These are phyloP conservation scores for Bipolaris sorokiniana DNA, from an alignment of 2,329 filamentous ascomycete genomes.

Conservation along the genomic window DNA sequence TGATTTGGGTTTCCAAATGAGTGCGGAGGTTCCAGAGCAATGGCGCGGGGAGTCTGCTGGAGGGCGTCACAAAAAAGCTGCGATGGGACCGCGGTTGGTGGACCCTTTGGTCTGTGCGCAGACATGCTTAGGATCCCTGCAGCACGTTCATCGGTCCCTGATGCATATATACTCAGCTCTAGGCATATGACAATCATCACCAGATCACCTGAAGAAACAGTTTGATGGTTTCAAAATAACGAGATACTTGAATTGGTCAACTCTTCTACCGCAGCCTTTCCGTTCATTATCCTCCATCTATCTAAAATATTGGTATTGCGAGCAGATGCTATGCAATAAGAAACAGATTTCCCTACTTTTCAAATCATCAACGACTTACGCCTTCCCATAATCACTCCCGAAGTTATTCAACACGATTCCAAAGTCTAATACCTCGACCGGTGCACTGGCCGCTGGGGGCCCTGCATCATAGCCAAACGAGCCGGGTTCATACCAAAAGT, in stretches of 20 bases:
- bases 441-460: slow-evolving; percentile 21
- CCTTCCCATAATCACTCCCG: not conserved
- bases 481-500: slow-evolving; percentile 48
- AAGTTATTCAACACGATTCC: not conserved
- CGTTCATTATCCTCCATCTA: not conserved
- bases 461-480: slow-evolving; percentile 46
- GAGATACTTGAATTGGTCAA: no score
- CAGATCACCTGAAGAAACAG: no score
- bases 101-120: slow-evolving; percentile 17
- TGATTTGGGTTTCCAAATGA: not conserved
- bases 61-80: slow-evolving; percentile 23
- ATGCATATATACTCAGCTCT: not conserved
- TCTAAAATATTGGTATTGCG: not conserved
- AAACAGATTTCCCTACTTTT: not conserved
- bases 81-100: slow-evolving; percentile 12
- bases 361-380: not conserved
- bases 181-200: no score
- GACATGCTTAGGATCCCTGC: not conserved
- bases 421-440: slow-evolving; percentile 29
- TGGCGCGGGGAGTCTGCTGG: slow-evolving; percentile 9
- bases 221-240: not conserved
- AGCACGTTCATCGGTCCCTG: not conserved
- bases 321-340: not conserved
- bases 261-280: no score
- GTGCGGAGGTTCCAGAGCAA: slow-evolving; percentile 8